These are phyloP conservation scores for Thraustotheca clavata DNA, from an alignment of 352 stramenopile genomes.

Conservation along the genomic window DNA sequence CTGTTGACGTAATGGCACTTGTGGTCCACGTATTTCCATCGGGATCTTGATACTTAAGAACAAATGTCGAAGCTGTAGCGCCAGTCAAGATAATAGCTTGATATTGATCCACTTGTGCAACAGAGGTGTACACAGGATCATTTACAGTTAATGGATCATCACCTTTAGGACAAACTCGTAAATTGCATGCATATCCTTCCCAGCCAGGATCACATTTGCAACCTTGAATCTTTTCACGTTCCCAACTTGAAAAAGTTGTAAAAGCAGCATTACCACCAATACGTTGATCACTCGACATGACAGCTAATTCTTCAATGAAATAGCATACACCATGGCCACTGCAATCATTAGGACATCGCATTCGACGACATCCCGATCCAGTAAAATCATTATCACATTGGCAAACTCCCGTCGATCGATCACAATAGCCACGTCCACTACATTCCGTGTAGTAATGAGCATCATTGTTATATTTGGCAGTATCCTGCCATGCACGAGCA, in stretches of 20 bases:
- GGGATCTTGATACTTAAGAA: constrained; percentile 60
- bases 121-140: not conserved
- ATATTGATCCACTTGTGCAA: constrained; percentile 41
- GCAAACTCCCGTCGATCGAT: constrained; percentile 60
- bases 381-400: constrained; percentile 52
- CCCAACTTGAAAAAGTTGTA: constrained; percentile 46
- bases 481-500: constrained; percentile 51
- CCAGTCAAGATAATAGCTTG: constrained; percentile 29
- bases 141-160: constrained; percentile 70
- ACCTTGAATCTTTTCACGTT: constrained; percentile 71
- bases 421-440: constrained; percentile 74
- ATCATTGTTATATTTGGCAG: constrained; percentile 36
- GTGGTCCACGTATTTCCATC: constrained; percentile 64
- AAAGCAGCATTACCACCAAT: constrained; percentile 24
- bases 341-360: constrained; percentile 37
- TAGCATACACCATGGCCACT: constrained; percentile 41
- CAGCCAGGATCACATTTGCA: constrained; percentile 53
- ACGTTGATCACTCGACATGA: constrained; percentile 36
- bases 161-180: constrained; percentile 78
- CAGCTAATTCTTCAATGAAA: constrained; percentile 44
- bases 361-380: constrained; percentile 49
- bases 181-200: constrained; percentile 70
- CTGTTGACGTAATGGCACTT: constrained; percentile 28
- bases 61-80: not conserved
- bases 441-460: constrained; percentile 82